Evolutionary conservation across 2,329 filamentous ascomycete genomes (phyloP).

Genomic region (Endothia cerciana): DNA sequence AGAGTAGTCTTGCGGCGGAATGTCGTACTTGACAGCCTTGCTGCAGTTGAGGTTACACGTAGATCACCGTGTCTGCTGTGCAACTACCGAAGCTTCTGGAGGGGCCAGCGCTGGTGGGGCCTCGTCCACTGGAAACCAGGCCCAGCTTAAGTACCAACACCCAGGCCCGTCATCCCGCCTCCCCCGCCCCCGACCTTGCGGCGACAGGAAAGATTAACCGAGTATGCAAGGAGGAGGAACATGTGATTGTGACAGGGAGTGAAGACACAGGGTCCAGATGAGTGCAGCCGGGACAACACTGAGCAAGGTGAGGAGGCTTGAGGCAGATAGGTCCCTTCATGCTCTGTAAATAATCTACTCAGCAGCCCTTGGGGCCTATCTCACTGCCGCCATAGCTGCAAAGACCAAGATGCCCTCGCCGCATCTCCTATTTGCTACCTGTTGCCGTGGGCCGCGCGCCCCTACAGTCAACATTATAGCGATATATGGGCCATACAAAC

Average conservation of each 20-base stretch:
- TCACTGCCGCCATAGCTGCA: background rate
- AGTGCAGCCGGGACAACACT: background rate
- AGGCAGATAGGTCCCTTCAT: background rate
- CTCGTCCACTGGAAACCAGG: background rate
- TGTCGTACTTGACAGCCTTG: background rate
- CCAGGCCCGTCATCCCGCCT: background rate
- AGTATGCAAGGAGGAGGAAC: too few species aligned
- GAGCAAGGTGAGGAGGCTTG: background rate
- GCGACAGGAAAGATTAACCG: too few species aligned
- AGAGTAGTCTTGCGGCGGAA: background rate
- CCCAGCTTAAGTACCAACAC: background rate
- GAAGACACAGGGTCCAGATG: background rate
- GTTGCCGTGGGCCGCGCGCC: background rate
- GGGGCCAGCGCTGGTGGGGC: slow-evolving; percentile 13
- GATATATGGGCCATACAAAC: background rate
- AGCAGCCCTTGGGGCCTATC: background rate
- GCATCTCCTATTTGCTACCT: background rate
- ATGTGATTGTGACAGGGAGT: too few species aligned
- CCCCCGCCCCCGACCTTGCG: background rate
- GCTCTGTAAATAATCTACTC: background rate
- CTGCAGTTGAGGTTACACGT: background rate
- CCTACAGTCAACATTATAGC: background rate
- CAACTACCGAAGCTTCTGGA: slow-evolving; percentile 12
- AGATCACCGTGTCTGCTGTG: background rate
- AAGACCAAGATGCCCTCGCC: background rate